These are phyloP conservation scores for Hansfordia pulvinata DNA, from an alignment of 2,329 filamentous ascomycete species.

Conservation along the genomic window DNA sequence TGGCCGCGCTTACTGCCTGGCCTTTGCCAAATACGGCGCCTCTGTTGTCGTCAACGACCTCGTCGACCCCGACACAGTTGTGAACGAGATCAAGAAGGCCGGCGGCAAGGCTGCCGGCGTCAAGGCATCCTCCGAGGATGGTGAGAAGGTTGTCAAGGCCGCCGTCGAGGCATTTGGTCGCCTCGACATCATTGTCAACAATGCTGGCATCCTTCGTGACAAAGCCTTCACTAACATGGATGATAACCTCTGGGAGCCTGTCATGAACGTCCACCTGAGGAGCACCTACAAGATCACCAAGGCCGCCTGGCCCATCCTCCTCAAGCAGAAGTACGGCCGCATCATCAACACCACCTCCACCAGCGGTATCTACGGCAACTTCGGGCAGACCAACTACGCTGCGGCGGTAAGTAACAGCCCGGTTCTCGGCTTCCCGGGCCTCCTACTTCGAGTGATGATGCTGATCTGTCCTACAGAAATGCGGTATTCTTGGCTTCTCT, in stretches of 20 bases:
- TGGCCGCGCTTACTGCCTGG: constrained; percentile 78
- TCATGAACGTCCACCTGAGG: constrained; percentile 82
- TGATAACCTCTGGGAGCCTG: constrained; percentile 82
- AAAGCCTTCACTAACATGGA: constrained; percentile 98
- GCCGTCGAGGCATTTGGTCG: constrained; percentile 90
- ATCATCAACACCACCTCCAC: constrained; percentile 95
- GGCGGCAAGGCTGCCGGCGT: constrained; percentile 86
- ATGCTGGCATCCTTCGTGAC: constrained; percentile 92
- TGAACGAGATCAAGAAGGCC: constrained; percentile 79
- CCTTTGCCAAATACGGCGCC: constrained; percentile 74
- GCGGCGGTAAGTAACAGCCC: constrained; percentile 63
- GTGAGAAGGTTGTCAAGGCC: constrained; percentile 78
- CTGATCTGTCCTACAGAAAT: constrained; percentile 42
- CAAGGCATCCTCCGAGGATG: constrained; percentile 88
- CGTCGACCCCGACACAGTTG: constrained; percentile 79
- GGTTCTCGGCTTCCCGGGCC: too few species aligned
- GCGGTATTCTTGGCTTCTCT: constrained; percentile 89
- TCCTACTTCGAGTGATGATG: too few species aligned
- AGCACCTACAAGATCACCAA: constrained; percentile 96
- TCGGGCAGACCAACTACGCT: constrained; percentile 95
- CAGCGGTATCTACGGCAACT: constrained; percentile 97
- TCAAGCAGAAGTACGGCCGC: constrained; percentile 97
- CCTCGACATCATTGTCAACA: constrained; percentile 93
- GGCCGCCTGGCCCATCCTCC: constrained; percentile 93
- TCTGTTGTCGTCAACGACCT: constrained; percentile 92